phyloP scores from a whole-genome alignment of 495 filamentous ascomycete species.

The Podospora australis region DNA sequence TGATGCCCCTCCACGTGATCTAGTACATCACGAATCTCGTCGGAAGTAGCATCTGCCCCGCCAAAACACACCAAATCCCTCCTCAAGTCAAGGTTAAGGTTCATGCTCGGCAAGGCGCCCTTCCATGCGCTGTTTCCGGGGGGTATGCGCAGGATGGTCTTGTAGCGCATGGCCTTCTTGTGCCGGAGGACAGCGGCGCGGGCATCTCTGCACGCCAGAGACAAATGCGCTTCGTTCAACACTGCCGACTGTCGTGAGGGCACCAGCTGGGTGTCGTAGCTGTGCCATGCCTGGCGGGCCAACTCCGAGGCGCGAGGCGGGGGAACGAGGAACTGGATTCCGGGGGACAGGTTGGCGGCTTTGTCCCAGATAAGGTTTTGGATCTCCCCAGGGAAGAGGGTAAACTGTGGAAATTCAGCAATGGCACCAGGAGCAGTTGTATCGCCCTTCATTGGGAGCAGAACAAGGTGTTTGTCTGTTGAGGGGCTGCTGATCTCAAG shows the following conservation, averaged over 20 bases:
- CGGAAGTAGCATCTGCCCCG: neutral
- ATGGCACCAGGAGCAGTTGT: too few species aligned
- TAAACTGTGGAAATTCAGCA: slow-evolving; percentile 19
- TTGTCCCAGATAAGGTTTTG: slow-evolving; percentile 21
- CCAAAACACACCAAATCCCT: slow-evolving; percentile 18
- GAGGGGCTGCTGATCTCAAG: too few species aligned
- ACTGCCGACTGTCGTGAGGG: slow-evolving; percentile 27
- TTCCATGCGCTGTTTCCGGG: neutral
- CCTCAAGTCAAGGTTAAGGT: slow-evolving; percentile 13
- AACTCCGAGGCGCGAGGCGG: slow-evolving; percentile 47
- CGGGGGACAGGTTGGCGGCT: slow-evolving; percentile 13
- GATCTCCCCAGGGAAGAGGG: slow-evolving; percentile 18
- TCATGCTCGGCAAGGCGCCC: neutral
- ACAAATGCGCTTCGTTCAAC: slow-evolving; percentile 11
- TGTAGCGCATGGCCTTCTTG: neutral
- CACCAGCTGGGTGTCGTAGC: slow-evolving; percentile 14
- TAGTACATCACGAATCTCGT: slow-evolving; percentile 4
- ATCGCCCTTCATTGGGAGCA: too few species aligned
- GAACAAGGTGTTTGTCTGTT: too few species aligned
- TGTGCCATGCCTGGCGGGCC: slow-evolving; percentile 28
- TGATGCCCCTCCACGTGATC: slow-evolving; percentile 15
- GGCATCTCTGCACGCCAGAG: slow-evolving; percentile 15
- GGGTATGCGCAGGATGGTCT: slow-evolving; percentile 12
- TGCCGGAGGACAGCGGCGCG: slow-evolving; percentile 13
- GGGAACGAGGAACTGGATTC: slow-evolving; percentile 31